phyloP scores from a whole-genome alignment of 306 rosid species.

The Trichosanthes cucumerina region DNA sequence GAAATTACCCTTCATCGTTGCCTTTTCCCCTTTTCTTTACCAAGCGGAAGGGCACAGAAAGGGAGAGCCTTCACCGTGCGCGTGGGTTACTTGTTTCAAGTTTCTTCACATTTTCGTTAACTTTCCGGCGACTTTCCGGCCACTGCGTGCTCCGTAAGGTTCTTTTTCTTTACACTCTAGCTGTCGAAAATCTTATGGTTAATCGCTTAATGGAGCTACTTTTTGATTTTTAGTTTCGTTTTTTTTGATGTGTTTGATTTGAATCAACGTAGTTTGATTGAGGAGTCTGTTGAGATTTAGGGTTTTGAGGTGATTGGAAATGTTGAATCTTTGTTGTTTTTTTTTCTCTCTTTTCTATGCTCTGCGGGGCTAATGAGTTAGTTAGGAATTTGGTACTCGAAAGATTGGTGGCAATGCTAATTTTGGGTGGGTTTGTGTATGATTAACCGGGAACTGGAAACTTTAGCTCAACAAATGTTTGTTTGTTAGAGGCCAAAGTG shows the following conservation, averaged over 20 bases:
- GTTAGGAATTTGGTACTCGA: neutral
- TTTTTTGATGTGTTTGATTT: neutral
- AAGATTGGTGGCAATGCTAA: neutral
- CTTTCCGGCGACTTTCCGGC: constrained; percentile 15
- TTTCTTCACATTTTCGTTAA: constrained; percentile 7
- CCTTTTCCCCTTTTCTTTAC: neutral
- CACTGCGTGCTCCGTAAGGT: constrained; percentile 1
- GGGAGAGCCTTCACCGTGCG: neutral
- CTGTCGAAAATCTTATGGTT: neutral
- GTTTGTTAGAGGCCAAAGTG: neutral
- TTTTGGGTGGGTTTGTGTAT: neutral
- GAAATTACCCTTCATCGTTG: neutral
- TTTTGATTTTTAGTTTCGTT: neutral
- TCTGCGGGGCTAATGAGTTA: neutral
- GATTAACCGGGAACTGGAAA: neutral
- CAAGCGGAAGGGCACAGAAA: neutral
- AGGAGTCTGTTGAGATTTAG: constrained; percentile 1
- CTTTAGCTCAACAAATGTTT: neutral
- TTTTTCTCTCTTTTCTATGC: neutral
- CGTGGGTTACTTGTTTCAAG: neutral
- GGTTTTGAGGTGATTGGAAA: constrained; percentile 6
- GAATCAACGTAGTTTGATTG: neutral
- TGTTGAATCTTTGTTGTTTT: constrained; percentile 1
- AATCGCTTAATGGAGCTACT: neutral
- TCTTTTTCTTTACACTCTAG: neutral